phyloP scores from a whole-genome alignment of 2,329 filamentous ascomycete genomes.

The Clathrospora elynae region DNA sequence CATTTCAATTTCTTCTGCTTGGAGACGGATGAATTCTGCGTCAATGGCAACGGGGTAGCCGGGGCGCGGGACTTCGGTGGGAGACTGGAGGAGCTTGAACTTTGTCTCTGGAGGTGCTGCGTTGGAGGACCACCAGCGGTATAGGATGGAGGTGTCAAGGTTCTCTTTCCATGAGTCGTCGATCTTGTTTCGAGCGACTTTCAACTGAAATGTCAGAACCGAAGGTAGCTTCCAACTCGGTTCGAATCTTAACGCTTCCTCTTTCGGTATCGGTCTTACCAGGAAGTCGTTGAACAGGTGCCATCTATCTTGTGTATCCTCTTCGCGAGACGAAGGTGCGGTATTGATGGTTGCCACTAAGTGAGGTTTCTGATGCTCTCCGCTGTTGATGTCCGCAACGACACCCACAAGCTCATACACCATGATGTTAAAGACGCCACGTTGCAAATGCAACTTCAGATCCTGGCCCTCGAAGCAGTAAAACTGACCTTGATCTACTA shows the following conservation, averaged over 20 bases:
- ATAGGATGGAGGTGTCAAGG: conserved; percentile 84
- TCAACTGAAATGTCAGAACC: conserved; percentile 83
- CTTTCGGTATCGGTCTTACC: conserved; percentile 76
- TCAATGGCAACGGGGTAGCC: conserved; percentile 86
- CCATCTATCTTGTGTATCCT: conserved; percentile 74
- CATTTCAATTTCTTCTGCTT: conserved; percentile 93
- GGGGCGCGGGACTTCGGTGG: conserved; percentile 69
- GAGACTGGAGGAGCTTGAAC: conserved; percentile 63
- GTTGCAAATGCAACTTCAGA: conserved; percentile 76
- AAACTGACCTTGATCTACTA: conserved; percentile 88
- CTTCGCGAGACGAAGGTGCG: conserved; percentile 66
- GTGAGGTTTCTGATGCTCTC: conserved; percentile 84
- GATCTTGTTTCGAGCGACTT: conserved; percentile 77
- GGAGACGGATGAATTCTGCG: conserved; percentile 92
- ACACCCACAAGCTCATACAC: conserved; percentile 92
- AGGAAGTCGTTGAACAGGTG: conserved; percentile 98
- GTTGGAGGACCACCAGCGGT: conserved; percentile 66
- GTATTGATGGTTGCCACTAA: conserved; percentile 90
- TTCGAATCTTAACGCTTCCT: conserved; percentile 89
- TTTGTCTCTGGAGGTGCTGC: conserved; percentile 56
- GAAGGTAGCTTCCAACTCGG: conserved; percentile 91
- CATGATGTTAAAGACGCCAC: conserved; percentile 77
- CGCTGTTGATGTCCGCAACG: conserved; percentile 86
- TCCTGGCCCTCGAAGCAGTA: conserved; percentile 95
- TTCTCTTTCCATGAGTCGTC: conserved; percentile 85